Conservation (phyloP, 1,284 basidiomycete genomes). For the Papiliotrema fonsecae region DNA sequence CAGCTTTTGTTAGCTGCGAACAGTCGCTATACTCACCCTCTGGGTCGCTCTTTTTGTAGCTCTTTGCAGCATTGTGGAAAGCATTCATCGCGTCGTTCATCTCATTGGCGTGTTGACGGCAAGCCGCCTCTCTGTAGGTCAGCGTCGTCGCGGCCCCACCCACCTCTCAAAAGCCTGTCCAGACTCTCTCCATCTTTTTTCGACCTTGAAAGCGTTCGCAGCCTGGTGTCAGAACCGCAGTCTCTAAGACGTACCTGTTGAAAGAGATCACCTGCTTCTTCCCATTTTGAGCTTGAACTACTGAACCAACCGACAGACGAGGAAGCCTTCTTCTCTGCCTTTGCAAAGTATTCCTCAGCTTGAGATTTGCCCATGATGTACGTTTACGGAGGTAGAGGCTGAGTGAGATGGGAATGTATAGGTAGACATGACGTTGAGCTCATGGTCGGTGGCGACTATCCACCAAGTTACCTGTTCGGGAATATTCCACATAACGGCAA, state of each 20-base stretch:
- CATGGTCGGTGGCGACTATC: background rate
- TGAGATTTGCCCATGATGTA: slow-evolving; percentile 34
- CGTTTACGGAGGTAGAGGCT: no score
- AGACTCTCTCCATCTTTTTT: slow-evolving; percentile 83
- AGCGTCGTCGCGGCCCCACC: background rate
- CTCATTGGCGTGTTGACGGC: slow-evolving; percentile 79
- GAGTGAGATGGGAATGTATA: background rate
- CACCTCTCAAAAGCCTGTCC: slow-evolving; percentile 75
- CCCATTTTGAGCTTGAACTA: slow-evolving; percentile 70
- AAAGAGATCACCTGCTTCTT: slow-evolving; percentile 91
- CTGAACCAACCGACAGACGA: slow-evolving; percentile 80
- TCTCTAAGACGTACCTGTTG: slow-evolving; percentile 22
- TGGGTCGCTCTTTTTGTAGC: slow-evolving; percentile 81
- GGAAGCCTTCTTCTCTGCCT: slow-evolving; percentile 86
- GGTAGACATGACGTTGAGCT: no score
- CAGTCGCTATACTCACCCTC: slow-evolving; percentile 58
- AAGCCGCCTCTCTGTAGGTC: slow-evolving; percentile 67
- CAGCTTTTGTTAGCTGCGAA: slow-evolving; percentile 56
- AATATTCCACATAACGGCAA: slow-evolving; percentile 11
- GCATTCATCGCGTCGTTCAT: slow-evolving; percentile 89
- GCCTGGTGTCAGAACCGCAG: slow-evolving; percentile 54
- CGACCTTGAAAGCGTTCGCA: slow-evolving; percentile 92
- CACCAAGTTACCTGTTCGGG: slow-evolving; percentile 7
- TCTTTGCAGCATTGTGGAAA: slow-evolving; percentile 94
- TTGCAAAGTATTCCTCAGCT: slow-evolving; percentile 60